Conservation (phyloP, 305 asterid genomes). For the Fraxinus albicans region DNA sequence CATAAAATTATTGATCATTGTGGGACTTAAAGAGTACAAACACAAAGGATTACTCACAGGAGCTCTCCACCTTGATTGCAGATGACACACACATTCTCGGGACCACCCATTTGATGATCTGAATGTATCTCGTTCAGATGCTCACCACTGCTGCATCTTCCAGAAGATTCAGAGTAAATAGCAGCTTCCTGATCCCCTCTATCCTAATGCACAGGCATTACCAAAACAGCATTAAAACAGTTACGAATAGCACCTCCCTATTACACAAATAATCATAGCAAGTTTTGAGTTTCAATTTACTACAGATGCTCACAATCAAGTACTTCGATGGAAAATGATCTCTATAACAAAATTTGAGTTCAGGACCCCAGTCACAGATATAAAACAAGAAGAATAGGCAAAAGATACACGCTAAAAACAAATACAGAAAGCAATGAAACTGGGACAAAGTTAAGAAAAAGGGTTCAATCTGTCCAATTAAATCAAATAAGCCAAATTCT, state of each 20-base stretch:
- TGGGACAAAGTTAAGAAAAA: slow-evolving; percentile 11
- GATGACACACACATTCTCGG: slow-evolving; percentile 39
- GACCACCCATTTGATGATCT: slow-evolving; percentile 33
- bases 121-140: slow-evolving; percentile 26
- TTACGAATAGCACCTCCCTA: slow-evolving; percentile 11
- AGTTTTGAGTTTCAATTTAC: slow-evolving; percentile 18
- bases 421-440: not conserved
- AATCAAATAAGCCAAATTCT: not conserved
- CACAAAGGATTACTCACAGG: slow-evolving; percentile 65
- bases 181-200: slow-evolving; percentile 48
- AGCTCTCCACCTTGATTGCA: slow-evolving; percentile 65
- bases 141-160: slow-evolving; percentile 21
- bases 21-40: slow-evolving; percentile 22
- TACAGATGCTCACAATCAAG: slow-evolving; percentile 11
- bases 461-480: not conserved
- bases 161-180: slow-evolving; percentile 34
- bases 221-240: slow-evolving; percentile 24
- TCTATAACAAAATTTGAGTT: slow-evolving; percentile 1
- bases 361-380: slow-evolving; percentile 4
- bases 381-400: slow-evolving; percentile 5
- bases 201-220: slow-evolving; percentile 50
- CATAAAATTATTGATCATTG: slow-evolving; percentile 12
- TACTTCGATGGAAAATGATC: slow-evolving; percentile 9
- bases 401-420: not conserved
- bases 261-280: not conserved